Evolutionary conservation across 805 yeast genomes (phyloP), one percentile per base, ranked within the genome.

Genomic region (Schwanniomyces pseudopolymorphus): DNA sequence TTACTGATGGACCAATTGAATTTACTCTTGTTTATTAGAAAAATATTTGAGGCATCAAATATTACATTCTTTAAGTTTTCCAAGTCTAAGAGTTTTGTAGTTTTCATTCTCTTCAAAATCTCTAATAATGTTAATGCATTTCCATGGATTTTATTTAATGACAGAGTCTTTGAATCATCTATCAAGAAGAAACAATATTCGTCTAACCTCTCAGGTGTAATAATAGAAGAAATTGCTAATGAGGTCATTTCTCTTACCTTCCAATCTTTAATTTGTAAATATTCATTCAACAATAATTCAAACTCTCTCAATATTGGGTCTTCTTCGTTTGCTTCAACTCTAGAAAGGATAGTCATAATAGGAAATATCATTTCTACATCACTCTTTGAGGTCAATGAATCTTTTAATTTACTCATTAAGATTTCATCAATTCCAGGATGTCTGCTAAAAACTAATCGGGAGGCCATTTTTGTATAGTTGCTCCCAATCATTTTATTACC

Each of bases 211-310:
- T 44, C 36, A 6, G 46, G 44, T 14, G 44, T 45, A 11, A 79
- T 60, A 40, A 85, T 62, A 0, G 84, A 66, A 0, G 85, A 79
- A 1, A 88, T 56, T 4, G 89, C 79, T 57, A 83, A 75, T 0
- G 96, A 88, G 0, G 96, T 87, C 80, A 88, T 79, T 58, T 91
- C 97, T 51, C 99, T 77, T 7, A 94, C 77, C 56, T 89, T 89
- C 96, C 96, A 92, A 45, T 75, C 70, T 37, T 64, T 64, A 48
- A 81, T 78, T 0, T 69, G 68, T 25, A 91, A 66, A 50, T 85
- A 75, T 16, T 56, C 43, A 21, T 70, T 53, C 13, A 88, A 65
- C 17, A 78, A 61, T 0, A 75, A 74, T 40, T 71, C 66, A 55
- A 89, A 85, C 5, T 70, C 80, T 6, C 64, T 66, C 41, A 86